These are phyloP conservation scores for Ustilago crameri DNA, from an alignment of 1,284 basidiomycete genomes.

Conservation along the genomic window DNA sequence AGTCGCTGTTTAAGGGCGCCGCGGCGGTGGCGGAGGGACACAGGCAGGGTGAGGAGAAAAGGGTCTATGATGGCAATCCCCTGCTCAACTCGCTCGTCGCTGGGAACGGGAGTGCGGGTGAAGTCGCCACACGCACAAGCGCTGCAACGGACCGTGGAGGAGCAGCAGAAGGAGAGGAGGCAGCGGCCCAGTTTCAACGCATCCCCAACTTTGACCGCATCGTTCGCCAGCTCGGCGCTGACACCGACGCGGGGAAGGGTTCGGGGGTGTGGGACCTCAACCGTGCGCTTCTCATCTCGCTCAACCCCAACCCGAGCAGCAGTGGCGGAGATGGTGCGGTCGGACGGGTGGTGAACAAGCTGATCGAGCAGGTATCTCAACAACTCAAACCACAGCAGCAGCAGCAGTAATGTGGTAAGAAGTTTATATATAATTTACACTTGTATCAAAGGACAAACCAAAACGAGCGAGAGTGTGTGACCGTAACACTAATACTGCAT, in stretches of 20 bases:
- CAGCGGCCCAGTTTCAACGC: conserved; percentile 25
- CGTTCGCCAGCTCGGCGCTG: conserved; percentile 9
- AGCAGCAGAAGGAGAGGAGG: neutral
- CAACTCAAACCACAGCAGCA: neutral
- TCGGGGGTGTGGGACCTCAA: conserved; percentile 23
- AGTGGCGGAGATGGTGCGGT: conserved; percentile 5
- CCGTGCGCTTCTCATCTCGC: conserved; percentile 29
- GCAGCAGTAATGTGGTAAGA: too few relatives aligned
- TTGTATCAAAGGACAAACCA: too few relatives aligned
- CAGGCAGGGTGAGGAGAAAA: neutral
- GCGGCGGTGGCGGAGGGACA: neutral
- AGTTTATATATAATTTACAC: too few relatives aligned
- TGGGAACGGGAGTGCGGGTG: neutral
- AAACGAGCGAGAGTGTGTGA: too few relatives aligned
- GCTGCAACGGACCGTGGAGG: neutral
- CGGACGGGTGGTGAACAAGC: conserved; percentile 2
- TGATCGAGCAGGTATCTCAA: conserved; percentile 8
- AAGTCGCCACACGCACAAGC: neutral
- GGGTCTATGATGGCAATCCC: conserved; percentile 16
- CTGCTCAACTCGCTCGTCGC: conserved; percentile 19
- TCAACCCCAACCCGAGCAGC: neutral
- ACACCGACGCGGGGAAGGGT: neutral
- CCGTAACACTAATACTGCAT: too few relatives aligned
- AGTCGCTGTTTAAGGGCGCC: conserved; percentile 28
- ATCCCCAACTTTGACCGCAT: conserved; percentile 34